Evolutionary conservation across 257 asterid genomes (phyloP), one percentile per base, ranked within the genome.

Genomic region (Solanum peruvianum): DNA sequence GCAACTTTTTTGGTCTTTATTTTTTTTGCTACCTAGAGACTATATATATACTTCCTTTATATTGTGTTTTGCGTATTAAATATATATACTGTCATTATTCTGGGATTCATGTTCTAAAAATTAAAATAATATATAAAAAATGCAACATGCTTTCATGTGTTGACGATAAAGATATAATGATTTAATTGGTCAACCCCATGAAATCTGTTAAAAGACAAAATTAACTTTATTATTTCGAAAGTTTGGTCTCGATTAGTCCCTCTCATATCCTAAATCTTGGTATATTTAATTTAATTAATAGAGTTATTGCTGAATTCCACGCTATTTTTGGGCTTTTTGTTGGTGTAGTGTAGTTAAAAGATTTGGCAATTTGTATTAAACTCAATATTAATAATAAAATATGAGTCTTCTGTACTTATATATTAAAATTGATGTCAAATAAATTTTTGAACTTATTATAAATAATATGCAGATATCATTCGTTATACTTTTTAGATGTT

Each of bases 301-400:
- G 66, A 37, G 87, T 58, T 42, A 60, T 86, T 86, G 87, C 86
- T 89, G 87, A 88, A 88, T 88, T 73, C 85, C 90, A 88, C 87
- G 84, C 21, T 45, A 73, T 84, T 14, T 33, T 27, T 49, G 69
- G 49, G 60, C n/a, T n/a, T 78, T 64, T 62, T 35, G 58, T 44
- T 44, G 11, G 71, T n/a, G 71, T n/a, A 62, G 70, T 62, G 70
- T 62, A 62, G 70, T 62, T 62, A 62, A 11, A 11, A 25, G 31
- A 11, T 62, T 62, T 62, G 7, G 31, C 15, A 62, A 62, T n/a
- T n/a, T 8, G 31, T 62, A 62, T 11, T 62, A 11, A 62, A 62
- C 15, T 64, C 33, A 64, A 64, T 11, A 56, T 56, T 56, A 62
- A 7, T 62, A 62, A 62, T n/a, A 23, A n/a, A 62, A n/a, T 62